These are phyloP conservation scores for Tausonia pullulans DNA, from an alignment of 1,284 basidiomycete genomes.

Conservation along the genomic window DNA sequence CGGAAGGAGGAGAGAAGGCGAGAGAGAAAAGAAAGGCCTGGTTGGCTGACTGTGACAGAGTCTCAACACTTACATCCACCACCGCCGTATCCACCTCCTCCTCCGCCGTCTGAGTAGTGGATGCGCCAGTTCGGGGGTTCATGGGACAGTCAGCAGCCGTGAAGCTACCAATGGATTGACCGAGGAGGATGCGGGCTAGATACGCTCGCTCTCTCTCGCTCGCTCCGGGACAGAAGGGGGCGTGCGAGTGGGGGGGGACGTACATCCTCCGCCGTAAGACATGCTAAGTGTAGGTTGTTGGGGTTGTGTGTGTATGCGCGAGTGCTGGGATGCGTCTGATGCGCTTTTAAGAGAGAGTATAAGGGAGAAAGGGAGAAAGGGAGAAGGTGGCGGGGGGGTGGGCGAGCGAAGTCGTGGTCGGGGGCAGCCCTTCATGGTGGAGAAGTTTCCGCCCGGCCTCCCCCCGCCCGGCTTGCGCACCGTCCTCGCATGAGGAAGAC, in stretches of 20 bases:
- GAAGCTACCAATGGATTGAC: neutral
- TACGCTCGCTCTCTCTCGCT: neutral
- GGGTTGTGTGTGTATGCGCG: too few species aligned
- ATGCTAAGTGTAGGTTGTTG: neutral
- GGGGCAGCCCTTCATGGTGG: too few species aligned
- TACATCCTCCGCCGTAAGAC: constrained; percentile 15
- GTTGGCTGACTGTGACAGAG: neutral
- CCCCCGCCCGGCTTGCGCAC: too few species aligned
- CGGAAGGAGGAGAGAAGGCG: neutral
- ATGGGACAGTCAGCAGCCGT: neutral
- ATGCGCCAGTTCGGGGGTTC: neutral
- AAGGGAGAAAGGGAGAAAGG: too few species aligned
- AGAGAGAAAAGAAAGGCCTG: neutral
- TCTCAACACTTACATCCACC: neutral
- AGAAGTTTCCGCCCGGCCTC: too few species aligned
- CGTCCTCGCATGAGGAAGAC: too few species aligned
- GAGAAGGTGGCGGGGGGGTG: too few species aligned
- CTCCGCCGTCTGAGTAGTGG: neutral
- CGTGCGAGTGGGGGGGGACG: neutral
- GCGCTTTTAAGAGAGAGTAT: too few species aligned
- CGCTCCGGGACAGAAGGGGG: neutral
- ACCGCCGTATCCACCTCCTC: neutral
- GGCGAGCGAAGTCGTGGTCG: too few species aligned
- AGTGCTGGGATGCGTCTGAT: too few species aligned
- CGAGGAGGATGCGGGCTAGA: neutral